These are phyloP conservation scores for Plectosphaerella cucumerina DNA, from an alignment of 2,329 filamentous ascomycete genomes.

Conservation along the genomic window DNA sequence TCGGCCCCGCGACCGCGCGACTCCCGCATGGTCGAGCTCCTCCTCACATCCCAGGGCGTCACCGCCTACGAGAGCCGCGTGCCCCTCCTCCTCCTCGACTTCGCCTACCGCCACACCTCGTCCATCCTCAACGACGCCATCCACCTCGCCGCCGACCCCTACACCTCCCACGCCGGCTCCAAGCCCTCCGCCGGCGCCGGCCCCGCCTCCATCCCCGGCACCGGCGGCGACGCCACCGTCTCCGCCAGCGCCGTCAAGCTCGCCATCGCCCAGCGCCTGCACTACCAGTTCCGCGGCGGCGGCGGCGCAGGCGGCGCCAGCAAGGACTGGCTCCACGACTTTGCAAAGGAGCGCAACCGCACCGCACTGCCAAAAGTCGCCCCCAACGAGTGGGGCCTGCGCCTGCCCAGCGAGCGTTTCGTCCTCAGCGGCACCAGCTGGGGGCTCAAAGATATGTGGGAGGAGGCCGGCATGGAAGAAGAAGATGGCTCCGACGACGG, in stretches of 20 bases:
- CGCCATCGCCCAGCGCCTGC: constrained; percentile 65
- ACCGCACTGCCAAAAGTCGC: constrained; percentile 59
- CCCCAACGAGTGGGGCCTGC: constrained; percentile 63
- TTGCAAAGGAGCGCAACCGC: constrained; percentile 68
- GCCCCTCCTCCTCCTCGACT: constrained; percentile 69
- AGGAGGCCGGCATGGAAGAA: constrained; percentile 34
- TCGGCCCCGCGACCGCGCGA: constrained; percentile 65
- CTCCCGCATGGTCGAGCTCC: constrained; percentile 72
- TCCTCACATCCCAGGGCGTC: constrained; percentile 75
- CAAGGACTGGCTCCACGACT: constrained; percentile 74
- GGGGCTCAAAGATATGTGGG: constrained; percentile 59
- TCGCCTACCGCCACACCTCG: constrained; percentile 78
- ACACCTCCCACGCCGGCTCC: constrained; percentile 53
- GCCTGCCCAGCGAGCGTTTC: constrained; percentile 64
- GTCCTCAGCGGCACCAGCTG: constrained; percentile 63
- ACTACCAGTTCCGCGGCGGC: constrained; percentile 63
- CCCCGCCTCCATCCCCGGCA: constrained; percentile 34
- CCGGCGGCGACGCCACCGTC: constrained; percentile 51
- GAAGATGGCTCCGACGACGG: constrained; percentile 39
- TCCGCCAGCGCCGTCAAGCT: constrained; percentile 64
- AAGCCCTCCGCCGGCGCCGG: constrained; percentile 48
- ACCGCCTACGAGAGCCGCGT: constrained; percentile 78
- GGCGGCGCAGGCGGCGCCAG: constrained; percentile 49
- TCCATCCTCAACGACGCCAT: constrained; percentile 67
- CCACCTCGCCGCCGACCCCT: constrained; percentile 65